Conservation (phyloP, 306 rosid genomes). For the Elaeagnus macrophylla region DNA sequence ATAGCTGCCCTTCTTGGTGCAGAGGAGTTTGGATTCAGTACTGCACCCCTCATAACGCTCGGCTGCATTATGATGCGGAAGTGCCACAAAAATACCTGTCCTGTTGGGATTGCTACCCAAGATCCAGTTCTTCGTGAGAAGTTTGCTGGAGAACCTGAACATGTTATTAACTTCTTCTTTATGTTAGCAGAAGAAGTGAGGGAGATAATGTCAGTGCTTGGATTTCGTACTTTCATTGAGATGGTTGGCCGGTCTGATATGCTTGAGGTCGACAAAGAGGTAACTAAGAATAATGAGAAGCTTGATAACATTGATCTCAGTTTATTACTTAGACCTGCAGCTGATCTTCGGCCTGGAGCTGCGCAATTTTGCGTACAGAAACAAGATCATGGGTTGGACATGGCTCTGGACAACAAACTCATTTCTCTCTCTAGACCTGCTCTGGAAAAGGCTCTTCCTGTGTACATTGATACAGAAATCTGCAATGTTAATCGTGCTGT, state of each 20-base stretch:
- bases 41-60: constrained; percentile 94
- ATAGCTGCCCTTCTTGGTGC: constrained; percentile 98
- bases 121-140: constrained; percentile 97
- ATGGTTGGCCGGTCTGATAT: constrained; percentile 96
- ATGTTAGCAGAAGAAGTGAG: constrained; percentile 96
- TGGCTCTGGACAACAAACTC: constrained; percentile 83
- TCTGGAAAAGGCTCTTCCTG: constrained; percentile 77
- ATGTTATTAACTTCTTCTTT: constrained; percentile 90
- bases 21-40: constrained; percentile 98
- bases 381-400: constrained; percentile 88
- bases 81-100: constrained; percentile 98
- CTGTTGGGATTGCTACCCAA: constrained; percentile 97
- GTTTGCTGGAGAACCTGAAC: constrained; percentile 99
- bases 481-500: constrained; percentile 82
- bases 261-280: constrained; percentile 92
- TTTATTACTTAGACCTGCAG: constrained; percentile 80
- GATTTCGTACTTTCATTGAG: constrained; percentile 68
- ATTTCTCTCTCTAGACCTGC: constrained; percentile 64
- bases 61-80: constrained; percentile 99
- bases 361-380: constrained; percentile 89
- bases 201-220: constrained; percentile 88
- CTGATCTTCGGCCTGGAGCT: constrained; percentile 88
- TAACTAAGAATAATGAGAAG: constrained; percentile 63
- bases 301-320: constrained; percentile 85
- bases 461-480: constrained; percentile 72